Evolutionary conservation across 2,329 filamentous ascomycete species (phyloP).

Genomic region (Epichloe coenophiala): DNA sequence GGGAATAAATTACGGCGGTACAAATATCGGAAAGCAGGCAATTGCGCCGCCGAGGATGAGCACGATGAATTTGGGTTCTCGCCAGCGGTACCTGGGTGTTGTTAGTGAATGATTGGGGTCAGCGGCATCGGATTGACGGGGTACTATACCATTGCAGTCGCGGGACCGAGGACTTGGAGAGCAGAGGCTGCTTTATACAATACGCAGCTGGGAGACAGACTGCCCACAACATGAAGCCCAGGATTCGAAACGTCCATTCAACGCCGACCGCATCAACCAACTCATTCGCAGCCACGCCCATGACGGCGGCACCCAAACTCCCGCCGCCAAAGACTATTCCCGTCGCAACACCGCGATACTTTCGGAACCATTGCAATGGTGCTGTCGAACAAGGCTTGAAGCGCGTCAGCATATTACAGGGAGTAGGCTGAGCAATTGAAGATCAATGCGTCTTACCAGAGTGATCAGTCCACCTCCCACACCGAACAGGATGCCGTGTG

Average conservation of each 20-base stretch:
- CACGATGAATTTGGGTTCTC: conserved; percentile 11
- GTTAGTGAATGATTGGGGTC: background rate
- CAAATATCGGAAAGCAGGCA: conserved; percentile 14
- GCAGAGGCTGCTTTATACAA: conserved; percentile 9
- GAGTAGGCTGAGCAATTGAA: background rate
- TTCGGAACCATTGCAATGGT: conserved; percentile 13
- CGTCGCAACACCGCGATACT: conserved; percentile 15
- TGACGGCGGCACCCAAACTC: conserved; percentile 15
- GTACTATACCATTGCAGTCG: conserved; percentile 13
- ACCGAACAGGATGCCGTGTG: conserved; percentile 15
- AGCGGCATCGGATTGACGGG: too few relatives aligned
- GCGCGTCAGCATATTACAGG: background rate
- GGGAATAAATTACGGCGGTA: conserved; percentile 17
- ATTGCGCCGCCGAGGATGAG: conserved; percentile 12
- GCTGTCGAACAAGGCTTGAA: conserved; percentile 14
- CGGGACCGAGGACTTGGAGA: conserved; percentile 5
- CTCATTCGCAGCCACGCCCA: conserved; percentile 12
- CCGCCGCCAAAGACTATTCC: conserved; percentile 16
- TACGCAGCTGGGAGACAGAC: conserved; percentile 16
- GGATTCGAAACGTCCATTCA: conserved; percentile 15
- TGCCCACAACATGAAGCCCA: conserved; percentile 15
- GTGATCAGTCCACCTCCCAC: conserved; percentile 14
- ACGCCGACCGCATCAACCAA: conserved; percentile 13
- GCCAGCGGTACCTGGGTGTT: conserved; percentile 12
- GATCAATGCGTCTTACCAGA: conserved; percentile 8